Conservation (phyloP, 2,329 filamentous ascomycete species). For the Colletotrichum tabaci region DNA sequence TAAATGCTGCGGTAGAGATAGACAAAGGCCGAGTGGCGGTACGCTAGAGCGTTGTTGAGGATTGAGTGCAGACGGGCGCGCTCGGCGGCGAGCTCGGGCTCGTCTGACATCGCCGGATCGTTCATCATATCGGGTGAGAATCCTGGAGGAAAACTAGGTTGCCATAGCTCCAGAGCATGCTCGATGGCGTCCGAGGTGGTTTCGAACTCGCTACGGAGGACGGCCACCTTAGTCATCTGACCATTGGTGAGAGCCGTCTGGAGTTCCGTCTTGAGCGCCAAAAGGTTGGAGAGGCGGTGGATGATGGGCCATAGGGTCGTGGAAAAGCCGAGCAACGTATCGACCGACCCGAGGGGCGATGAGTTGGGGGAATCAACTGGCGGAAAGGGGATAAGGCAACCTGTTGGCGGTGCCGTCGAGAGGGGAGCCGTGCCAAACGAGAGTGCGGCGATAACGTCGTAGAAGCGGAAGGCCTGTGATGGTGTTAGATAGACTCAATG, state of each 20-base stretch:
- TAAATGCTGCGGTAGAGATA: constrained; percentile 71
- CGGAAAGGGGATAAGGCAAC: constrained; percentile 62
- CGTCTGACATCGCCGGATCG: constrained; percentile 44
- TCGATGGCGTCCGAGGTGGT: constrained; percentile 69
- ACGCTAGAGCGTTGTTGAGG: constrained; percentile 72
- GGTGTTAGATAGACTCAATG: not conserved
- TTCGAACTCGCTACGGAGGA: constrained; percentile 66
- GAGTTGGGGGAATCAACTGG: constrained; percentile 61
- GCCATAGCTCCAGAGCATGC: constrained; percentile 68
- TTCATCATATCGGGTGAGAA: constrained; percentile 47
- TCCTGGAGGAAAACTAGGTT: constrained; percentile 63
- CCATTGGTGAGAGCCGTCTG: constrained; percentile 60
- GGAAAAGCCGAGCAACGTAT: constrained; percentile 73
- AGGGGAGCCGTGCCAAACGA: constrained; percentile 73
- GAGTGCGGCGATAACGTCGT: constrained; percentile 75
- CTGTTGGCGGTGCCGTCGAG: constrained; percentile 63
- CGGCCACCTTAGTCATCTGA: constrained; percentile 61
- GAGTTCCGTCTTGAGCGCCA: constrained; percentile 67
- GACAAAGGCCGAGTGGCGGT: constrained; percentile 71
- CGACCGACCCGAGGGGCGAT: constrained; percentile 67
- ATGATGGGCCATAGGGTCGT: constrained; percentile 76
- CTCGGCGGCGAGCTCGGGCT: constrained; percentile 51
- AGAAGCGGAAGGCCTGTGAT: constrained; percentile 73
- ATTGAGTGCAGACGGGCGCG: constrained; percentile 66
- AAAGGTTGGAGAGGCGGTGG: constrained; percentile 71